Percentiles rank a stretch among this genome's conserved stretches.
Conservation (phyloP, 768 basidiomycete genomes). For the Clitopilus hobsonii region DNA sequence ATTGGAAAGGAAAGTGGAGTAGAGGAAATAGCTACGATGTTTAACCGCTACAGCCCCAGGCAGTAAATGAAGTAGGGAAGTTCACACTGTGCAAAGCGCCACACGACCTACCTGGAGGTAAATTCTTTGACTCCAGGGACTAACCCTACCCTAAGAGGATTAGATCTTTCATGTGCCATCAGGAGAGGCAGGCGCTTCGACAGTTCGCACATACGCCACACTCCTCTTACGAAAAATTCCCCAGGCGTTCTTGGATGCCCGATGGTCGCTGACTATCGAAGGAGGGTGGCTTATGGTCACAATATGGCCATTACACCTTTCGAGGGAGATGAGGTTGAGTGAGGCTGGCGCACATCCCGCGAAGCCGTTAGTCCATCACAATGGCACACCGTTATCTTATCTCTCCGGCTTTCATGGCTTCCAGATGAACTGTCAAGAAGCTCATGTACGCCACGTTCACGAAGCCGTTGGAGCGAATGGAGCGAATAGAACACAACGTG, state of each 20-base stretch:
- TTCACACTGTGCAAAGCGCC: neutral
- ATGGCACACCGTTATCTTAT: too few species aligned
- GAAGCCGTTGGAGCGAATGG: too few species aligned
- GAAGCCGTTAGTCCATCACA: too few species aligned
- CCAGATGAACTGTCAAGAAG: too few species aligned
- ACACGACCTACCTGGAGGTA: neutral
- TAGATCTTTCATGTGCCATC: neutral
- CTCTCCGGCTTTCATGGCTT: too few species aligned
- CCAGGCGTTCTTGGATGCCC: neutral
- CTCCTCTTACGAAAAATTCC: neutral
- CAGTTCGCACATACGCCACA: neutral
- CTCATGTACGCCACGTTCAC: too few species aligned
- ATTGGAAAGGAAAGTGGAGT: neutral
- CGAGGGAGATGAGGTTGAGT: too few species aligned
- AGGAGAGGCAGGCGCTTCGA: neutral
- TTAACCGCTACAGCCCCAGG: neutral
- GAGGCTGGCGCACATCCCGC: too few species aligned
- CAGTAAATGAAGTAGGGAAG: neutral
- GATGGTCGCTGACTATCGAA: too few species aligned
- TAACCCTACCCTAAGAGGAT: neutral
- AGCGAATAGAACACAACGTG: too few species aligned
- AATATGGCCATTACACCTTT: too few species aligned
- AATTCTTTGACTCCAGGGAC: neutral
- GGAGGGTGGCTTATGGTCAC: too few species aligned
- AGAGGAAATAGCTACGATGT: neutral